Conservation (phyloP, 768 basidiomycete genomes). For the Trametes elegans region DNA sequence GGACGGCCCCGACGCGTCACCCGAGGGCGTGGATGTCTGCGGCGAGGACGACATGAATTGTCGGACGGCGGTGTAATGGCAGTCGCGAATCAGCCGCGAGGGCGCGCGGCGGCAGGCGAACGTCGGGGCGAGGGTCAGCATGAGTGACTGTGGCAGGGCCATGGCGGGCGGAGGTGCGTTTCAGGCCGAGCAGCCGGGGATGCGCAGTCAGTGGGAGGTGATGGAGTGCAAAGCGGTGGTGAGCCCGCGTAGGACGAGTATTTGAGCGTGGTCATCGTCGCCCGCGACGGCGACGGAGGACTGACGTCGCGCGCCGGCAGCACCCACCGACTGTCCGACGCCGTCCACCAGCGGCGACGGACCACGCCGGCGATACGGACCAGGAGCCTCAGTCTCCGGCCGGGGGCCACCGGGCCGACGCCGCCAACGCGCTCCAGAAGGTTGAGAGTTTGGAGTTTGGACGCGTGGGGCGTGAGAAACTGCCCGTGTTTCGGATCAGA, state of each 20-base stretch:
- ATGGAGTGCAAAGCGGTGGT: background rate
- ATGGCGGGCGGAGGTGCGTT: background rate
- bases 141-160: conserved; percentile 7
- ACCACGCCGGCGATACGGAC: background rate
- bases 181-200: background rate
- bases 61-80: background rate
- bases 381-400: background rate
- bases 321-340: background rate
- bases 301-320: conserved; percentile 11
- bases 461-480: background rate
- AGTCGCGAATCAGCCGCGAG: conserved; percentile 7
- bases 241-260: background rate
- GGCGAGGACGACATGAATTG: background rate
- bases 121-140: conserved; percentile 11
- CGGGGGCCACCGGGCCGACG: background rate
- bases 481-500: conserved; percentile 7
- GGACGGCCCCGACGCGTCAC: background rate
- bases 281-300: conserved; percentile 3
- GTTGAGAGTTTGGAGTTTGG: background rate
- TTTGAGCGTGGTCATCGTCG: conserved; percentile 7
- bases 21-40: background rate
- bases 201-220: too few species aligned
- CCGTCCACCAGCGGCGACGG: background rate
- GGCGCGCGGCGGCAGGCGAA: conserved; percentile 2
- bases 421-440: background rate